Conservation (phyloP, 2,329 filamentous ascomycete genomes). For the Ampelomyces quisqualis region DNA sequence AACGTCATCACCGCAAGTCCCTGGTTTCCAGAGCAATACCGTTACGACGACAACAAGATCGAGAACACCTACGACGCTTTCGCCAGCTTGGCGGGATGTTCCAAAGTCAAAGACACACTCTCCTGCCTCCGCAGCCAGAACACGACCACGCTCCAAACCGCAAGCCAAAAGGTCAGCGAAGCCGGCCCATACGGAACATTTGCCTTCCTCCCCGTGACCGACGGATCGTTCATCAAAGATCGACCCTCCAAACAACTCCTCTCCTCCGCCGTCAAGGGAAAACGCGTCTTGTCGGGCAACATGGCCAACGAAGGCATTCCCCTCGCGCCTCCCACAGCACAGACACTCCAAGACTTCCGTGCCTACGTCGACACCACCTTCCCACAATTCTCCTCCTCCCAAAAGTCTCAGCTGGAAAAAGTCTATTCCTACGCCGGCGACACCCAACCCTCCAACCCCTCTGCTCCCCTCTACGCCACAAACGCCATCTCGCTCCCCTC, state of each 20-base stretch:
- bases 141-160: conserved; percentile 29
- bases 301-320: conserved; percentile 47
- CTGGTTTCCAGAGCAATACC: conserved; percentile 36
- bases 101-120: conserved; percentile 23
- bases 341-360: conserved; percentile 33
- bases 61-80: conserved; percentile 32
- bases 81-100: conserved; percentile 32
- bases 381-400: conserved; percentile 38
- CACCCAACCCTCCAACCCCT: conserved; percentile 20
- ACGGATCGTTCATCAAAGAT: conserved; percentile 44
- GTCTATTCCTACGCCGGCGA: conserved; percentile 35
- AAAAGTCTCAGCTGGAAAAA: conserved; percentile 28
- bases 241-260: conserved; percentile 34
- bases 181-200: conserved; percentile 44
- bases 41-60: conserved; percentile 37
- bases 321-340: conserved; percentile 33
- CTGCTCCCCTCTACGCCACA: conserved; percentile 29
- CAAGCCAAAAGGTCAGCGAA: conserved; percentile 34
- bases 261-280: conserved; percentile 26
- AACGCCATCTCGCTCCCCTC: conserved; percentile 22
- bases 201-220: conserved; percentile 46
- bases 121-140: conserved; percentile 33
- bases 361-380: conserved; percentile 33
- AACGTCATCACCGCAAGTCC: conserved; percentile 39
- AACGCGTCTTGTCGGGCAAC: conserved; percentile 34